Evolutionary conservation across 495 filamentous ascomycete species (phyloP), one percentile per base, ranked within the genome.

Genomic region (Talaromyces thailandensis): DNA sequence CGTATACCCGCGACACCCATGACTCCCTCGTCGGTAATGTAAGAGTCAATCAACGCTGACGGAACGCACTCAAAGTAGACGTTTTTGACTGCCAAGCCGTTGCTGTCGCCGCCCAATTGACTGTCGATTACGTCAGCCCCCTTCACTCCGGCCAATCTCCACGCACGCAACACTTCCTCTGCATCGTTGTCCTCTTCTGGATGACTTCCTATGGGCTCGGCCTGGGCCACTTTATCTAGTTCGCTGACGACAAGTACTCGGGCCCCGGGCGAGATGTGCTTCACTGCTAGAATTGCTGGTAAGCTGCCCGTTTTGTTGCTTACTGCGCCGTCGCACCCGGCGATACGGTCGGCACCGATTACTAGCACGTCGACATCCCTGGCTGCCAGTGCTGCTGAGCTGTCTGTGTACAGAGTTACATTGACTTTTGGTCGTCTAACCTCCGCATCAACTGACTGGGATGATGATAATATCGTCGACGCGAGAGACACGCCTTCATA

Each of bases 1-100:
- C 60, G 63, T 31, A 84, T 77, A 2, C 65, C 70, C 1, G 52
- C 60, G 8, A 52, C 60, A 6, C 66, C 66, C 60, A 77, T 53
- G 6, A 71, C 62, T 0, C 81, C 81, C 6, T 76, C 66, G 48
- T 89, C 86, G 5, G 81, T 82, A 56, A 86, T 65, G 64, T 85
- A 87, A 0, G 66, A 75, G 67, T 88, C 79, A 0, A 89, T 74
- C 26, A 81, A 69, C 1, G 63, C 56, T 4, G 76, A 67, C 1
- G 82, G 78, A 7, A 87, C 75, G 86, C 86, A 88, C 71, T 91
- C 87, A 61, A 89, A 89, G 60, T 85, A 87, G 14, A 79, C 64
- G 63, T 89, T 89, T 53, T 74, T 79, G 11, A 87, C 74, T 12
- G 69, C 43, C 0, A 83, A 75, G 4, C 65, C 60, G 8, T 52